A percentile compares a stretch with the other conserved stretches of the same genome.
Conservation (phyloP, 73 alveolate species). For the Paramecium octaurelia region DNA sequence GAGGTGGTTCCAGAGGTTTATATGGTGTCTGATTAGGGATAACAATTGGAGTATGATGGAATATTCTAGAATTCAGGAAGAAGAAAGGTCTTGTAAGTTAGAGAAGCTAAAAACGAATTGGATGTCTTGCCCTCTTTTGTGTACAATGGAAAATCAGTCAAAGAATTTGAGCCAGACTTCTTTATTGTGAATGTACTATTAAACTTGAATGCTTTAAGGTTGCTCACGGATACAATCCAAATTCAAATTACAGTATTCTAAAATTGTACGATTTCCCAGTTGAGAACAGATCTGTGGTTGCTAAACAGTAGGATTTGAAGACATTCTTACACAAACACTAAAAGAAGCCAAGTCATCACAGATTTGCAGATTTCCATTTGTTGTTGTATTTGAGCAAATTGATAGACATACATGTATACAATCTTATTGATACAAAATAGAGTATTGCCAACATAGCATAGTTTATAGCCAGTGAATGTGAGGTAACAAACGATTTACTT, state of each 20-base stretch:
- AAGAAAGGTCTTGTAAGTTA: constrained; percentile 84
- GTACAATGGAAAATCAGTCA: constrained; percentile 92
- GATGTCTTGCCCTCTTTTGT: constrained; percentile 87
- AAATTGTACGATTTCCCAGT: constrained; percentile 95
- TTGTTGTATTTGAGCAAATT: constrained; percentile 86
- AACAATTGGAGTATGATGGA: constrained; percentile 93
- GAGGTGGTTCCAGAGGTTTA: constrained; percentile 94
- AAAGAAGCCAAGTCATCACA: constrained; percentile 72
- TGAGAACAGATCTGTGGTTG: constrained; percentile 67
- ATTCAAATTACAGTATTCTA: constrained; percentile 79
- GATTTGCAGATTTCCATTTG: constrained; percentile 89
- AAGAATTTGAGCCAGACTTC: constrained; percentile 98
- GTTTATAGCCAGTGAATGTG: neutral
- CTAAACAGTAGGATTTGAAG: constrained; percentile 68
- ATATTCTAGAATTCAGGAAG: constrained; percentile 86
- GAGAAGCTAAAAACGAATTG: constrained; percentile 88
- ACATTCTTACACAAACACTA: constrained; percentile 83
- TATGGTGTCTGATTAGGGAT: constrained; percentile 97
- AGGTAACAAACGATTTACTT: neutral
- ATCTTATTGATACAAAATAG: neutral
- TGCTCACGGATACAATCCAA: constrained; percentile 91
- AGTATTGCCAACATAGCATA: neutral
- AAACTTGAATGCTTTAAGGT: constrained; percentile 31
- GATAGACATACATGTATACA: constrained; percentile 73
- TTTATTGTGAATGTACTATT: constrained; percentile 82